Percentiles rank a stretch among this genome's conserved stretches.
These are phyloP conservation scores for Ceratocystis lukuohia DNA, from an alignment of 2,329 filamentous ascomycete species.

Conservation along the genomic window DNA sequence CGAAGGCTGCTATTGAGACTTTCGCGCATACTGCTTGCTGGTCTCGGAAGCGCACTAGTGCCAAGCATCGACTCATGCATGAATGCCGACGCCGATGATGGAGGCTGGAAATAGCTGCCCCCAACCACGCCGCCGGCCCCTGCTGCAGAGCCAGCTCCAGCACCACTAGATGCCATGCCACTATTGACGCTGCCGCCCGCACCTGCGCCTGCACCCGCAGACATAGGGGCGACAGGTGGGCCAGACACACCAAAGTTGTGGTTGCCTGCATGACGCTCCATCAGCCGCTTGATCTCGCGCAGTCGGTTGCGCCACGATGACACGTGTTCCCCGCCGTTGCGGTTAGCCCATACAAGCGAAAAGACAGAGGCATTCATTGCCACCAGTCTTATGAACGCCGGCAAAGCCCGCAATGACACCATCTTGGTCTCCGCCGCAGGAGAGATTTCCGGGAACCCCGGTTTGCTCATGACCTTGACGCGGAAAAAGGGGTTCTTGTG, in stretches of 20 bases:
- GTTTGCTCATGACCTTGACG: constrained; percentile 77
- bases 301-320: constrained; percentile 83
- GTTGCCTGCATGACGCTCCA: constrained; percentile 50
- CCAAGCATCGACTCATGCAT: constrained; percentile 20
- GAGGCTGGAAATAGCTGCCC: constrained; percentile 23
- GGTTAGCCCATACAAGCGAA: constrained; percentile 72
- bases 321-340: constrained; percentile 65
- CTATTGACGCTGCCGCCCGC: constrained; percentile 25
- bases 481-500: constrained; percentile 55
- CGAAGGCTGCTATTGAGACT: constrained; percentile 46
- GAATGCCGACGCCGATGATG: constrained; percentile 16
- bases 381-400: constrained; percentile 73
- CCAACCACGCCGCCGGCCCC: constrained; percentile 24
- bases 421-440: constrained; percentile 82
- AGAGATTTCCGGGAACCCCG: constrained; percentile 82
- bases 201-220: constrained; percentile 23
- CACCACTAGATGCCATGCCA: constrained; percentile 22
- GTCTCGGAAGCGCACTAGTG: constrained; percentile 28
- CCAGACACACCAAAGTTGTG: constrained; percentile 26
- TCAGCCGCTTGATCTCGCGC: constrained; percentile 68
- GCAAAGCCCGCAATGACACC: constrained; percentile 67
- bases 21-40: constrained; percentile 41
- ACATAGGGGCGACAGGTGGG: constrained; percentile 24
- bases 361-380: constrained; percentile 92
- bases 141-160: constrained; percentile 5